Evolutionary conservation across 129 eudicot genomes (phyloP).

Genomic region (Pseudognaphalium luteoalbum): DNA sequence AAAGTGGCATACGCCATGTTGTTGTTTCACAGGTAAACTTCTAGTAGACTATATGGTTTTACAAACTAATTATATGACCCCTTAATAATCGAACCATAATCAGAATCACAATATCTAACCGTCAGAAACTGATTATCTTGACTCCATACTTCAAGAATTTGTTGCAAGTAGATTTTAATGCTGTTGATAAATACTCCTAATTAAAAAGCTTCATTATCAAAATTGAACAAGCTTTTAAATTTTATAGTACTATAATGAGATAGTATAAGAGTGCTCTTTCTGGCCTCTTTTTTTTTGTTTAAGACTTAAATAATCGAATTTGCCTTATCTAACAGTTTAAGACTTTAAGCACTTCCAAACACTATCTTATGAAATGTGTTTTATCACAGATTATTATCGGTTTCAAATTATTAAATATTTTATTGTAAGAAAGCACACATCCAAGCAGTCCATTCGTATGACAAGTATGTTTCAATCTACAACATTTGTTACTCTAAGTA

Average conservation of each 20-base stretch:
- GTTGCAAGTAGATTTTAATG: too few species aligned
- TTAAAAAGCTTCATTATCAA: too few species aligned
- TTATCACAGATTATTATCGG: background rate
- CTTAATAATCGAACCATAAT: background rate
- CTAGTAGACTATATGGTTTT: background rate
- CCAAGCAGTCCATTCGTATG: background rate
- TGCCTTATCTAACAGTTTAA: background rate
- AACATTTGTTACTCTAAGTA: background rate
- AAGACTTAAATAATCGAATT: too few species aligned
- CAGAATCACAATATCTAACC: background rate
- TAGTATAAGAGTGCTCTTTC: background rate
- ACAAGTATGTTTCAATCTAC: background rate
- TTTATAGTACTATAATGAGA: too few species aligned
- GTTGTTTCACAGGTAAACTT: conserved; percentile 84
- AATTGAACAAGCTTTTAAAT: too few species aligned
- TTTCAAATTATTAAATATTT: background rate
- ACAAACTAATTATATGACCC: background rate
- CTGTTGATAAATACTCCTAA: too few species aligned
- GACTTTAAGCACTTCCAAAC: background rate
- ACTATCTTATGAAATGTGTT: background rate
- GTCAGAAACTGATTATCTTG: background rate
- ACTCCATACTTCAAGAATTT: background rate
- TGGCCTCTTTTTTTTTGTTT: background rate
- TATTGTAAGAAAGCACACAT: background rate
- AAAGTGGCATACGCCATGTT: conserved; percentile 60